Base-by-base conservation (phyloP, 176 grass and related monocot genomes). In the Ampelocalamus luodianensis region DNA sequence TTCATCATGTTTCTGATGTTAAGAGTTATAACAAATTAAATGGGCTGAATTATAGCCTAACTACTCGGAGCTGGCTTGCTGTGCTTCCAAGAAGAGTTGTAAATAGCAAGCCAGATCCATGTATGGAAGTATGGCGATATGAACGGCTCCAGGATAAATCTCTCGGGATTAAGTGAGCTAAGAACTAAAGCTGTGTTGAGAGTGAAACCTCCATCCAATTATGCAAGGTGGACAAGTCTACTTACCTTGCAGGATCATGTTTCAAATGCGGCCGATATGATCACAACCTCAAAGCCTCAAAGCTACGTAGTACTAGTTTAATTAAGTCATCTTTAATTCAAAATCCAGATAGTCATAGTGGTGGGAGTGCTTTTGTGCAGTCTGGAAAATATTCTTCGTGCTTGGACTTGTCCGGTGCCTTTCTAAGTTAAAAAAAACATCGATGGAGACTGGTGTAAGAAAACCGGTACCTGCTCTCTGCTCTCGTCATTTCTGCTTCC, bases 261-360 rank as follows among this genome's bases (percentile, higher is more conserved):
- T 70, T 3, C 27, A 50, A 38, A 55, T 84, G 15, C 18, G 22
- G 14, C 10, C 73, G 39, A 61, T 61, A 11, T 27, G 23, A 85
- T 76, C 70, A 77, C 77, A 69, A 76, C 17, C 60, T 80, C 62
- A 17, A 68, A 55, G 13, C 44, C 48, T 53, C 53, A 61, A 76
- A 87, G 40, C 29, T 59, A 49, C 22, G 68, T 22, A 15, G 20
- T 60, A 79, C 26, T 65, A 60, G 39, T 44, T 43, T 82, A 45
- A 60, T 79, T 79, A 79, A 22, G 10, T 15, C 77, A 88, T 65
- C 67, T 24, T 58, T 14, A 48, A 58, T 40, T 48, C 10, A 42
- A 71, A 42, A 71, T 60, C 29, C 49, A 22, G 68, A 67, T 40
- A 12, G 16, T 45, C 16, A 10, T 82, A 34, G 42, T 12, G 18